Percentiles rank a stretch among this genome's conserved stretches.
Evolutionary conservation across 2,329 filamentous ascomycete species (phyloP).

Genomic region (Colletotrichum theobromicola): DNA sequence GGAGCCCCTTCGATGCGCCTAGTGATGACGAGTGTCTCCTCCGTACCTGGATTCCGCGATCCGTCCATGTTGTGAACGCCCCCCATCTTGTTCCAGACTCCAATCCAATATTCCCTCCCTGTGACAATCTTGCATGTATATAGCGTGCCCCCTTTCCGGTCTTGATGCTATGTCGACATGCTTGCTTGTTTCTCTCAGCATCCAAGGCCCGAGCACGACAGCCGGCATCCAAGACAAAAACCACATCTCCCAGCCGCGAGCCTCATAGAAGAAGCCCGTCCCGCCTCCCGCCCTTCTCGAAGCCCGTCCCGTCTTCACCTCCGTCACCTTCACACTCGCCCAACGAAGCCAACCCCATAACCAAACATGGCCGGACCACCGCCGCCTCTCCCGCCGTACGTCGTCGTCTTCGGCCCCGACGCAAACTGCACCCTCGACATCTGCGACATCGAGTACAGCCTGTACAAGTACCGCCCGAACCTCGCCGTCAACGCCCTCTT

Average conservation of each 20-base stretch:
- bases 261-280: neutral
- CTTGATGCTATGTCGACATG: neutral
- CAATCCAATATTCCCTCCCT: neutral
- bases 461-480: conserved; percentile 52
- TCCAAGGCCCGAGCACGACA: neutral
- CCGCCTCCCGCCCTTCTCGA: neutral
- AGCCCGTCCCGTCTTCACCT: neutral
- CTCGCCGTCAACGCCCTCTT: conserved; percentile 47
- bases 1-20: neutral
- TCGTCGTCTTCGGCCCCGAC: conserved; percentile 47
- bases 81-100: neutral
- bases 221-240: neutral
- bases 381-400: conserved; percentile 4
- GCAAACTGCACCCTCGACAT: conserved; percentile 55
- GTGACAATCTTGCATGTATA: neutral
- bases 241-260: neutral
- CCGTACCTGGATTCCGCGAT: neutral
- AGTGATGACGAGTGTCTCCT: neutral
- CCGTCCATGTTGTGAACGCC: neutral
- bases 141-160: neutral
- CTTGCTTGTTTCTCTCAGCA: neutral
- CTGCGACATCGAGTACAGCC: conserved; percentile 49
- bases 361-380: conserved; percentile 26
- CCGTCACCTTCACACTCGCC: neutral
- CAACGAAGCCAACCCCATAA: neutral